Evolutionary conservation across 78 protist species (phyloP), one percentile per base, ranked within the genome.

Genomic region (Tieghemostelium lacteum): DNA sequence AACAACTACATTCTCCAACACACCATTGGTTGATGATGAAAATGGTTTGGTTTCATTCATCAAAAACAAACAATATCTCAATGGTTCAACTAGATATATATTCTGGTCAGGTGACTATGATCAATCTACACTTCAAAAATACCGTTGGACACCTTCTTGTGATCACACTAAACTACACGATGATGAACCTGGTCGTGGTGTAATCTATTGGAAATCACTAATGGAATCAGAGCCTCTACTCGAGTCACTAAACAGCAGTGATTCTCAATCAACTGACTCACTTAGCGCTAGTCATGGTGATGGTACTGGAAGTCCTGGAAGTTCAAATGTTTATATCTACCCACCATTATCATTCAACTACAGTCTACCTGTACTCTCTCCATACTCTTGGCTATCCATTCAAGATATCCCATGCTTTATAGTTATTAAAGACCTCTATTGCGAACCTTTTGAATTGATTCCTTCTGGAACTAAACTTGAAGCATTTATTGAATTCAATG

Each of bases 101-200:
- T 83, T 69, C 57, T 83, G 91, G 91, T 20, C 57, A 24, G 91
- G 91, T 69, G 91, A 83, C 33, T 58, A 36, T 10, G 91, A 83
- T 33, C 6, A 22, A 16, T 14, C 19, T 10, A 45, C 91, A 42
- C 34, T 83, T 1, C 29, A 12, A 20, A 83, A 62, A 39, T 33
- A 55, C 6, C 24, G 33, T 39, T 78, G 88, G 88, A 39, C 24
- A 33, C 76, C 88, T 37, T 14, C 66, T 7, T 4, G 54, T 24
- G 26, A 34, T 14, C 36, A 33, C 10, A 26, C 60, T 31, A 0
- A 6, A 3, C 17, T 71, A 20, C 50, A 60, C 40, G 58, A 57
- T 55, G 73, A 5, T 19, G 65, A 78, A 28, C 67, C 74, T 26
- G 72, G 70, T 31, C 34, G 50, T 10, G 91, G 91, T 60, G 91